These are phyloP conservation scores for Cytospora piceicola DNA, from an alignment of 2,329 filamentous ascomycete species.

Conservation along the genomic window DNA sequence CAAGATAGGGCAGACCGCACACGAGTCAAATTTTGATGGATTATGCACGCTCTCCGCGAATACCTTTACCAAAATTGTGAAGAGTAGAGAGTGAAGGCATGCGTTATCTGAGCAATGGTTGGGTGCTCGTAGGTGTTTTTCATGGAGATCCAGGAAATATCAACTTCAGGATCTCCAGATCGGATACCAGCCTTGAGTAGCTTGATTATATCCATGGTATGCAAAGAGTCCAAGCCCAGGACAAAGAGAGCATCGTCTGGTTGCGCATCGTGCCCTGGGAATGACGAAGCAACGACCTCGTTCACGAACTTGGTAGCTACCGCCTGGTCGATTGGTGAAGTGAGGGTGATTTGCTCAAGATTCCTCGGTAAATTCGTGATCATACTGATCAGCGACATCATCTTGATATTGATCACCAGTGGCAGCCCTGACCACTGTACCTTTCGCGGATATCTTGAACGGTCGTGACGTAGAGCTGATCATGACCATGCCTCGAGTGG, in stretches of 20 bases:
- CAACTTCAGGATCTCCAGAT: background rate
- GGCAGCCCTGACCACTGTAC: slow-evolving; percentile 18
- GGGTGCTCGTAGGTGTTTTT: slow-evolving; percentile 31
- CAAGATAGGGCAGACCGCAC: too few species aligned
- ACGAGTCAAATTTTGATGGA: too few species aligned
- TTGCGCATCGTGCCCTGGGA: slow-evolving; percentile 14
- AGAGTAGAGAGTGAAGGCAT: slow-evolving; percentile 10
- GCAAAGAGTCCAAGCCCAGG: slow-evolving; percentile 31
- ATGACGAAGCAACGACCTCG: slow-evolving; percentile 24
- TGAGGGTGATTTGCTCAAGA: slow-evolving; percentile 3
- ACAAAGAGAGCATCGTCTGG: slow-evolving; percentile 30
- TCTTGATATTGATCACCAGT: slow-evolving; percentile 11
- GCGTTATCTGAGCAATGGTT: slow-evolving; percentile 26
- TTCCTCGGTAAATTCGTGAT: slow-evolving; percentile 18
- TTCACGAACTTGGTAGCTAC: slow-evolving; percentile 17
- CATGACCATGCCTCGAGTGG: slow-evolving; percentile 22
- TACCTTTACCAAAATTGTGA: too few species aligned
- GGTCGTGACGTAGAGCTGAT: slow-evolving; percentile 2
- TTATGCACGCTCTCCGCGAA: too few species aligned
- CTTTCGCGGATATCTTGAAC: slow-evolving; percentile 20
- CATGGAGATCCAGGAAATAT: slow-evolving; percentile 23
- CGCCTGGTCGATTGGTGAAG: background rate
- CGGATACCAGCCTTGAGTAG: slow-evolving; percentile 27
- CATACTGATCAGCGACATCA: slow-evolving; percentile 2
- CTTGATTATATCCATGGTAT: slow-evolving; percentile 30